Base-by-base conservation (phyloP, 2,329 filamentous ascomycete species). In the Monilinia fructicola region DNA sequence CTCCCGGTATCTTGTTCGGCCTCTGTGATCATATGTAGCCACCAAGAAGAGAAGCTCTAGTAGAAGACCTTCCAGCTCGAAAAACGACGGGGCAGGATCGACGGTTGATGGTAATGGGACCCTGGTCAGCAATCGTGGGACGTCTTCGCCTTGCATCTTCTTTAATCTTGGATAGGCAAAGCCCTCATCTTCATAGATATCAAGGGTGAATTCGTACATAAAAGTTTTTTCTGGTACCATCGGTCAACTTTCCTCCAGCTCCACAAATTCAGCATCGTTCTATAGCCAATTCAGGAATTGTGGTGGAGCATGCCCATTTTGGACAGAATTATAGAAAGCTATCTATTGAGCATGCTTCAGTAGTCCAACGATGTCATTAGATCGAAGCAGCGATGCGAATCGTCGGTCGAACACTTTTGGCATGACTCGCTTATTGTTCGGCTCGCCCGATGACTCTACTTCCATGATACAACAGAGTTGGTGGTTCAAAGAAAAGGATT, bases 401-500 rank as follows among this genome's bases (percentile, higher is more conserved):
- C 21, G 11, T 31, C 56, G 11, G 26, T 60, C 26, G n/a, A 50
- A 60, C 6, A 23, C 1, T 35, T 50, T 60, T 10, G 48, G 42
- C 21, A 50, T 12, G n/a, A 42, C 42, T 4, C 42, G 26, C 23
- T 60, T 23, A 5, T 4, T 35, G 5, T 23, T 18, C 23, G 42
- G 5, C 18, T 48, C 18, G 9, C 23, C 16, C 7, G 40, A 38
- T 40, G 40, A 31, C 54, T 56, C 7, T 11, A 40, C 31, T 38
- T 40, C 54, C 31, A 56, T 56, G 4, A 40, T 21, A 40, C 35
- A 56, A 56, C 9, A 56, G 54, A 40, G 35, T 56, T 31, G 35
- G 23, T 40, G 54, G 54, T 40, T 56, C 35, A 31, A 38, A 48
- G 21, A 48, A 38, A 10, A 14, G 14, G 42, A 23, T n/a, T 6